Base-by-base conservation (phyloP, 2,329 filamentous ascomycete genomes). In the Curvularia spicifera region DNA sequence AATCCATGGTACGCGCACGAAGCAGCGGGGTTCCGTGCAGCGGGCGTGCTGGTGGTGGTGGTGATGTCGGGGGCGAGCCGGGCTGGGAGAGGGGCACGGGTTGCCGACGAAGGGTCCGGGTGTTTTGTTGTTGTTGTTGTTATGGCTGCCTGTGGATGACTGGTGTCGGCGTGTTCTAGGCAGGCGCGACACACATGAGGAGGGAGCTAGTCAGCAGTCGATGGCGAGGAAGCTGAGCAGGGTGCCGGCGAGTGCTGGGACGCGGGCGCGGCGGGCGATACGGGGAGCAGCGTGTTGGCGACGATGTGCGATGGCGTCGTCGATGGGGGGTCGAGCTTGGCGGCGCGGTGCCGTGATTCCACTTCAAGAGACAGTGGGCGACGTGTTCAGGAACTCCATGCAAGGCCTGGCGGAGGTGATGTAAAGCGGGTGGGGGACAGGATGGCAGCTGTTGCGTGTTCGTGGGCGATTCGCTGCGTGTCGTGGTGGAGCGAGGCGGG, bases 1-100 rank as follows among this genome's bases (percentile, higher is more conserved):
- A 79, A 71, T 82, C 80, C 80, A 82, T 82, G 64, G 65, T 59
- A 24, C 51, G 50, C 51, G 52, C 50, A 37, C 15, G 28, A 12
- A 18, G 47, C 3, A n/a, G 35, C 15, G 22, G 35, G 10, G 20
- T 52, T 51, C 24, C 51, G 51, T 37, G 43, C 54, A 26, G 53
- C 39, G 50, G 13, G 29, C 51, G 43, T 24, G 53, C n/a, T 54
- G 39, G 46, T 37, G 53, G 42, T 35, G 39, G 3, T 42, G 40
- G 20, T 43, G 51, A n/a, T 10, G 42, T 46, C 39, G 51, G 53
- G 28, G 20, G 35, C 37, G 55, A 53, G 60, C n/a, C 15, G 43
- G 24, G 15, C 8, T 43, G 51, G 7, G 37, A 37, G 33, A 49
- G 51, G 28, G 29, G 31, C 42, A 52, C 50, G 58, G 45, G 53